These are phyloP conservation scores for Aspergillus asperescens DNA, from an alignment of 495 filamentous ascomycete genomes.

Conservation along the genomic window DNA sequence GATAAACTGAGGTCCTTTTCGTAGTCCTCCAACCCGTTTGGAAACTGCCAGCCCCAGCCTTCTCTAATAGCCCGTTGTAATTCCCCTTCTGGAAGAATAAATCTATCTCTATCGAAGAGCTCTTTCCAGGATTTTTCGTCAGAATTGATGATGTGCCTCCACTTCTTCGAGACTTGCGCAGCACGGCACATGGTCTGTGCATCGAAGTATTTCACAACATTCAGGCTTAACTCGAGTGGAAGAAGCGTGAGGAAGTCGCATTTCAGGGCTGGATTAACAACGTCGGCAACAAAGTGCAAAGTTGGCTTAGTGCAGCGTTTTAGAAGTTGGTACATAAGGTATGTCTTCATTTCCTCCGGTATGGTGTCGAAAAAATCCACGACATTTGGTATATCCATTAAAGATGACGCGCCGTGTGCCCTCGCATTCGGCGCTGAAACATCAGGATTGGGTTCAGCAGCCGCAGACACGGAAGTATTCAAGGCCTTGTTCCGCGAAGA, in stretches of 20 bases:
- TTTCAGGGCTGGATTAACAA: conserved; percentile 94
- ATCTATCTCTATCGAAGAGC: conserved; percentile 79
- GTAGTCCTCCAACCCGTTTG: conserved; percentile 63
- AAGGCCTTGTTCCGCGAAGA: conserved; percentile 20
- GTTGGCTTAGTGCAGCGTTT: conserved; percentile 84
- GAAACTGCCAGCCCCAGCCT: conserved; percentile 99
- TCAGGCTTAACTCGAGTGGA: conserved; percentile 79
- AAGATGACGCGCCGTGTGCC: conserved; percentile 33
- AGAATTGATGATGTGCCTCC: conserved; percentile 82
- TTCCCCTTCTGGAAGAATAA: conserved; percentile 72
- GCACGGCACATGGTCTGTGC: conserved; percentile 82
- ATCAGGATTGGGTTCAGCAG: conserved; percentile 1
- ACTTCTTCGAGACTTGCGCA: conserved; percentile 89
- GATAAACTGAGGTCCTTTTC: conserved; percentile 71
- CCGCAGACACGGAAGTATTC: conserved; percentile 4
- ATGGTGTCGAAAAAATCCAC: conserved; percentile 87
- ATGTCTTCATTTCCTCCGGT: conserved; percentile 80
- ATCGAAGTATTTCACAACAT: conserved; percentile 83
- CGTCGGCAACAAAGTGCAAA: conserved; percentile 82
- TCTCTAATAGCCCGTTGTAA: conserved; percentile 79
- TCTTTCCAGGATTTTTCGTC: conserved; percentile 97
- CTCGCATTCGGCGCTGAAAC: conserved; percentile 10
- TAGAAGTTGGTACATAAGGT: conserved; percentile 93
- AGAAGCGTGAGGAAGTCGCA: conserved; percentile 84
- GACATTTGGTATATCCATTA: conserved; percentile 76